Base-by-base conservation (phyloP, 805 yeast genomes). In the Starmerella lactis-condensi region DNA sequence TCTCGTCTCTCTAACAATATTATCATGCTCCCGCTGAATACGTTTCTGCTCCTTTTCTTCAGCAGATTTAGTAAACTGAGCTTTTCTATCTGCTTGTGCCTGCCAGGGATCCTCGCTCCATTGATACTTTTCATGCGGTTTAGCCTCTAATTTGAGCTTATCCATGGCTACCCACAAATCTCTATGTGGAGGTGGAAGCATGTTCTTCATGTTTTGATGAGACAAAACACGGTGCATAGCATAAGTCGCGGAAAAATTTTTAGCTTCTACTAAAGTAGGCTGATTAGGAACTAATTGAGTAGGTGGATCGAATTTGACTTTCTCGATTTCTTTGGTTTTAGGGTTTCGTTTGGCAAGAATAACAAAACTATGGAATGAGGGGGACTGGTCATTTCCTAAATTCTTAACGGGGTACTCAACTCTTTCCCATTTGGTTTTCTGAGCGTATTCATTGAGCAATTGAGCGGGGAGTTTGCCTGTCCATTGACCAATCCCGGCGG, bases 401-500 rank as follows among this genome's bases (percentile, higher is more conserved):
- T 18, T 3, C 13, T 35, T 36, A 10, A 75, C 72, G 29, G 77
- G 83, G 42, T 79, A 78, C 15, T 65, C 72, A 3, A 79, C 91
- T 41, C 73, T 74, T 36, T 72, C 75, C 98, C 98, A 85, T 53
- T 81, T 79, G 36, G 67, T 70, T 49, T 74, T 76, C 50, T 79
- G 94, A 39, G 89, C 76, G 40, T 72, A 74, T 47, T 85, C 98
- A 46, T 79, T 79, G 4, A 85, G 62, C 12, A 85, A 53, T 0
- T 89, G 72, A 2, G 77, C 81, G 0, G 98, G 96, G 11, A 85
- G 59, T 45, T 85, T 85, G 1, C 98, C 98, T 1, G 94, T 82
- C 94, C 94, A 82, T 18, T 85, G 79, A 27, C 72, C 57, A 22
- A 75, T 65, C 11, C 75, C 72, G 0, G 76, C 64, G 1, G 50